Conservation (phyloP, 2,329 filamentous ascomycete genomes). For the Neonectria ditissima region DNA sequence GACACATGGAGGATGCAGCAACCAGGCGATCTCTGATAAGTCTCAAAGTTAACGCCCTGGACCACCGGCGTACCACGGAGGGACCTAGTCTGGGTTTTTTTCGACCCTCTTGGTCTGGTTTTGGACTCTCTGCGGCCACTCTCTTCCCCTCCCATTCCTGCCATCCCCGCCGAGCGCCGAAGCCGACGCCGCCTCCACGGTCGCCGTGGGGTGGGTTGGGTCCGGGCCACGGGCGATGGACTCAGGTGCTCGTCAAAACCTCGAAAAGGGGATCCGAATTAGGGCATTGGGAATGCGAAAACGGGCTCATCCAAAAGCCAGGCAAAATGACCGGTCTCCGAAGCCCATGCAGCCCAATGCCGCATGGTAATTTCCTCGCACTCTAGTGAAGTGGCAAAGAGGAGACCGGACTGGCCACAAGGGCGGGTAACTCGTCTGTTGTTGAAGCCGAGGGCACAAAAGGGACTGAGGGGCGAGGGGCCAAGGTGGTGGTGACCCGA, state of each 20-base stretch:
- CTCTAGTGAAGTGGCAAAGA: conserved; percentile 46
- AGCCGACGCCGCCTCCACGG: conserved; percentile 21
- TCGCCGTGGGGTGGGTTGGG: conserved; percentile 31
- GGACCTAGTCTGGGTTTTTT: conserved; percentile 39
- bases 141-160: conserved; percentile 12
- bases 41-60: conserved; percentile 48
- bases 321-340: conserved; percentile 34
- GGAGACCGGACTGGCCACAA: conserved; percentile 38
- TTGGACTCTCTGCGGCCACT: conserved; percentile 18
- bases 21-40: conserved; percentile 59
- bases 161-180: conserved; percentile 21
- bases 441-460: conserved; percentile 34
- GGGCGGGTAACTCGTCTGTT: conserved; percentile 41
- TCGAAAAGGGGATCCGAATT: conserved; percentile 18
- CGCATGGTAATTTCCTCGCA: conserved; percentile 42
- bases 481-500: conserved; percentile 31
- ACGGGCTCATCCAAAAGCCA: conserved; percentile 28
- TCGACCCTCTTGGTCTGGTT: conserved; percentile 28
- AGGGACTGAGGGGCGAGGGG: conserved; percentile 33
- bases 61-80: conserved; percentile 43
- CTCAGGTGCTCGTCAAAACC: neutral
- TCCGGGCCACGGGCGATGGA: conserved; percentile 25
- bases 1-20: conserved; percentile 57
- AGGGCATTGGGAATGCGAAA: conserved; percentile 36
- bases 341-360: conserved; percentile 45